phyloP scores from a whole-genome alignment of 2,329 filamentous ascomycete genomes.

The Metarhizium brunneum region DNA sequence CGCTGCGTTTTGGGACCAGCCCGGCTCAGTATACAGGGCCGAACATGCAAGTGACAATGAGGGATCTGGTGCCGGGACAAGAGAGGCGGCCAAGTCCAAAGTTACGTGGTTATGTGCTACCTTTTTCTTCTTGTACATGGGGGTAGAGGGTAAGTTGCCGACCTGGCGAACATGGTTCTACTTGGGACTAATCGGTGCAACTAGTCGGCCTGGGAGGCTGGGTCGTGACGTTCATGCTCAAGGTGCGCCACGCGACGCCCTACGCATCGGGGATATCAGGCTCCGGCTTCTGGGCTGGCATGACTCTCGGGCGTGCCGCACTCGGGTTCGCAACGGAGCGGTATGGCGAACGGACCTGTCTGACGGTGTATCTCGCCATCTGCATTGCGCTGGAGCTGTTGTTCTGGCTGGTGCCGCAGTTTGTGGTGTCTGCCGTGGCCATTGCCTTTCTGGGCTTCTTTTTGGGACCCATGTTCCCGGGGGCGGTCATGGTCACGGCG shows the following conservation, averaged over 20 bases:
- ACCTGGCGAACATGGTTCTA: background rate
- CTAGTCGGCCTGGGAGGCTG: slow-evolving; percentile 61
- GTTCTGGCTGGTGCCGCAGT: slow-evolving; percentile 47
- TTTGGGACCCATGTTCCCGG: slow-evolving; percentile 64
- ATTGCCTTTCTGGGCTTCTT: slow-evolving; percentile 65
- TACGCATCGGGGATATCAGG: slow-evolving; percentile 65
- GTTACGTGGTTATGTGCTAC: slow-evolving; percentile 58
- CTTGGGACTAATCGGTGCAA: background rate
- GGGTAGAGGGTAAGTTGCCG: slow-evolving; percentile 44
- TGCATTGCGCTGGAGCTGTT: slow-evolving; percentile 55
- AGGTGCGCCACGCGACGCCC: slow-evolving; percentile 51
- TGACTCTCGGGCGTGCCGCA: slow-evolving; percentile 57
- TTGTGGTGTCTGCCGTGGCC: slow-evolving; percentile 48
- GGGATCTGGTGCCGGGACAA: slow-evolving; percentile 20
- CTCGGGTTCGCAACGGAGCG: slow-evolving; percentile 63
- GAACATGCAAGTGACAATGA: slow-evolving; percentile 21
- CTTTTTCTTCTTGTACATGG: slow-evolving; percentile 67
- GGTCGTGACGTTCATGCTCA: slow-evolving; percentile 74
- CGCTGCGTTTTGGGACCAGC: slow-evolving; percentile 51
- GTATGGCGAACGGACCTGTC: slow-evolving; percentile 54
- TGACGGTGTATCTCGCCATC: slow-evolving; percentile 50
- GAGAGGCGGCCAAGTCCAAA: slow-evolving; percentile 31
- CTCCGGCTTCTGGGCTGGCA: slow-evolving; percentile 72
- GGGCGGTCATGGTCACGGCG: slow-evolving; percentile 59
- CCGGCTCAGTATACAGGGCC: slow-evolving; percentile 41